These are phyloP conservation scores for Diplocarpon rosae DNA, from an alignment of 2,329 filamentous ascomycete genomes.

Conservation along the genomic window DNA sequence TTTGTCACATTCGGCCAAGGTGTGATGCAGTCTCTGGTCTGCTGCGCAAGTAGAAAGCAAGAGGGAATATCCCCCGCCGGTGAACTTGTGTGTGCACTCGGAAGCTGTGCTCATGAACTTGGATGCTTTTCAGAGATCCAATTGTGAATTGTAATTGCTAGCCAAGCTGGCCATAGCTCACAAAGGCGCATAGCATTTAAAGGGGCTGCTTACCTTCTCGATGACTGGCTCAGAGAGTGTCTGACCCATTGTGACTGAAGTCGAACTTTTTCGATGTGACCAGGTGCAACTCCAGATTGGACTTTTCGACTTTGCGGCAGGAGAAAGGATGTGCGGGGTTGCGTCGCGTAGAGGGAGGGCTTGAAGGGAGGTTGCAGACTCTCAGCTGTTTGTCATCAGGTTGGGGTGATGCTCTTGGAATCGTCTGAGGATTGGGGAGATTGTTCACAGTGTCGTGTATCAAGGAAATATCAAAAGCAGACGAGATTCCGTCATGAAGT, in stretches of 20 bases:
- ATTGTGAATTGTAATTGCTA: too few species aligned
- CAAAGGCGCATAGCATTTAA: too few species aligned
- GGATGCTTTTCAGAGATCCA: too few species aligned
- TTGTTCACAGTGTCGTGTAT: constrained; percentile 13
- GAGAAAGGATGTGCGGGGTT: constrained; percentile 20
- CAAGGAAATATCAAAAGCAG: not conserved
- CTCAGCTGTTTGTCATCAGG: constrained; percentile 18
- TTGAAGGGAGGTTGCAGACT: constrained; percentile 8
- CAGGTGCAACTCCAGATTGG: constrained; percentile 7
- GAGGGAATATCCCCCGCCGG: not conserved
- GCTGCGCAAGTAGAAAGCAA: not conserved
- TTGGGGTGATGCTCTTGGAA: not conserved
- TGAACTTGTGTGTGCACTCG: too few species aligned
- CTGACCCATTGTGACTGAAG: constrained; percentile 68
- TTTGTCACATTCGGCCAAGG: not conserved
- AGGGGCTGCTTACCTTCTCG: constrained; percentile 69
- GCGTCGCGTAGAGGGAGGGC: constrained; percentile 9
- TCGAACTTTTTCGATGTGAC: not conserved
- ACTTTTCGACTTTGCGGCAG: constrained; percentile 10
- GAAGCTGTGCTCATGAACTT: too few species aligned
- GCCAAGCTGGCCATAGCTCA: too few species aligned
- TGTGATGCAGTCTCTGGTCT: not conserved
- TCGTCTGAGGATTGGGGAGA: constrained; percentile 6
- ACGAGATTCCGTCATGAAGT: not conserved
- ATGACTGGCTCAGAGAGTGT: constrained; percentile 98